Conservation (phyloP, 2,329 filamentous ascomycete genomes). For the Fusarium pseudoanthophilum region DNA sequence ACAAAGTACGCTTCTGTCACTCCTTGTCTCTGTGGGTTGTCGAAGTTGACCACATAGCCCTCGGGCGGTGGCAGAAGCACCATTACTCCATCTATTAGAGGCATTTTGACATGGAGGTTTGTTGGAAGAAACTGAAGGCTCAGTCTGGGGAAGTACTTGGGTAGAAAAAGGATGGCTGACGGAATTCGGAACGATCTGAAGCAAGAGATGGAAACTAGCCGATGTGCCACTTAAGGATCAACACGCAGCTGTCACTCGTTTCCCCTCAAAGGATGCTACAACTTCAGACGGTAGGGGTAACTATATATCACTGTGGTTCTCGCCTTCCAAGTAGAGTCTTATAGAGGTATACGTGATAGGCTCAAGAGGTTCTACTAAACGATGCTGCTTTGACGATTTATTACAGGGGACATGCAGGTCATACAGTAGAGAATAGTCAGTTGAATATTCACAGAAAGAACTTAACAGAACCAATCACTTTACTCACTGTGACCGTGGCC, state of each 20-base stretch:
- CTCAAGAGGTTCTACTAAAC: neutral
- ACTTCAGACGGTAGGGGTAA: neutral
- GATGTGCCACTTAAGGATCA: neutral
- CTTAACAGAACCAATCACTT: neutral
- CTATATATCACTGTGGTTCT: neutral
- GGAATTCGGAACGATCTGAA: neutral
- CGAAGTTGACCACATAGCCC: slow-evolving; percentile 50
- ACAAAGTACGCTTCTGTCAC: slow-evolving; percentile 40
- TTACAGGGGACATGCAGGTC: neutral
- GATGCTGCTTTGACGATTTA: neutral
- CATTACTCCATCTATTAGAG: slow-evolving; percentile 25
- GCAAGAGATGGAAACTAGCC: slow-evolving; percentile 1
- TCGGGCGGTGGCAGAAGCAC: slow-evolving; percentile 41
- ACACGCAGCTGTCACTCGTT: neutral
- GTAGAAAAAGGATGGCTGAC: neutral
- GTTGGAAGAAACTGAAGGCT: neutral
- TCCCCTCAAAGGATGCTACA: neutral
- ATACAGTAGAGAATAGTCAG: neutral
- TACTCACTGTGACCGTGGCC: neutral
- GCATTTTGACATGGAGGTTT: slow-evolving; percentile 19
- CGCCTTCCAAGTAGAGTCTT: neutral
- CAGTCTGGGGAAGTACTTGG: neutral
- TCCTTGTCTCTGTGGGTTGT: slow-evolving; percentile 44
- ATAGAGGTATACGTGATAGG: neutral
- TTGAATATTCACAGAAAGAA: neutral